Evolutionary conservation across 768 basidiomycete genomes (phyloP).

Genomic region (Rhodotorula kratochvilovae): DNA sequence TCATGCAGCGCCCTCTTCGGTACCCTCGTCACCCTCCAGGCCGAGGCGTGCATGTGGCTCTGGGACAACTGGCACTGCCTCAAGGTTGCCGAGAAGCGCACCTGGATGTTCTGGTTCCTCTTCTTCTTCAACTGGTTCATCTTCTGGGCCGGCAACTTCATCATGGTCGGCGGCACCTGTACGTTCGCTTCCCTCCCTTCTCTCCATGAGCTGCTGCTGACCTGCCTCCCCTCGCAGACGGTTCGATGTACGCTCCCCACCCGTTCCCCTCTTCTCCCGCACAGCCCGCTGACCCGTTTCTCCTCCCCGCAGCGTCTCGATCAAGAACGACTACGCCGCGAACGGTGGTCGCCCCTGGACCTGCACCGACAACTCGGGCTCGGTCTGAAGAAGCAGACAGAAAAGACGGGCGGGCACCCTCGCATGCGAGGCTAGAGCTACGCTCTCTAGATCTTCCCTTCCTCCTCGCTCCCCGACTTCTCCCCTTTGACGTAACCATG

Average conservation of each 20-base stretch:
- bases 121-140: constrained; percentile 27
- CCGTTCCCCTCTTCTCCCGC: not conserved
- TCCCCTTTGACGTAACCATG: too few species aligned
- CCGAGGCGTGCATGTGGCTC: constrained; percentile 33
- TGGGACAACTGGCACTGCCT: constrained; percentile 12
- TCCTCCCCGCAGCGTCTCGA: not conserved
- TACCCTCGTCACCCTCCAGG: constrained; percentile 28
- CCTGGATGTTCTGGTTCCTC: not conserved
- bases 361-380: constrained; percentile 37
- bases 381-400: not conserved
- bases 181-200: too few species aligned
- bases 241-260: not conserved
- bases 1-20: constrained; percentile 36
- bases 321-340: constrained; percentile 21
- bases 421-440: too few species aligned
- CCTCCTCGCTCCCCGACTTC: too few species aligned
- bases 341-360: constrained; percentile 17
- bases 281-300: not conserved
- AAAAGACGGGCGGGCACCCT: too few species aligned
- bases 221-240: not conserved
- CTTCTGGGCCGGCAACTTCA: constrained; percentile 34
- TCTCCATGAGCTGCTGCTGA: too few species aligned
- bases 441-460: too few species aligned
- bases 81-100: not conserved
- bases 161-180: constrained; percentile 38